Percentiles rank a stretch among this genome's conserved stretches.
Evolutionary conservation across 768 basidiomycete species (phyloP).

Genomic region (Hygrocybe punicea): DNA sequence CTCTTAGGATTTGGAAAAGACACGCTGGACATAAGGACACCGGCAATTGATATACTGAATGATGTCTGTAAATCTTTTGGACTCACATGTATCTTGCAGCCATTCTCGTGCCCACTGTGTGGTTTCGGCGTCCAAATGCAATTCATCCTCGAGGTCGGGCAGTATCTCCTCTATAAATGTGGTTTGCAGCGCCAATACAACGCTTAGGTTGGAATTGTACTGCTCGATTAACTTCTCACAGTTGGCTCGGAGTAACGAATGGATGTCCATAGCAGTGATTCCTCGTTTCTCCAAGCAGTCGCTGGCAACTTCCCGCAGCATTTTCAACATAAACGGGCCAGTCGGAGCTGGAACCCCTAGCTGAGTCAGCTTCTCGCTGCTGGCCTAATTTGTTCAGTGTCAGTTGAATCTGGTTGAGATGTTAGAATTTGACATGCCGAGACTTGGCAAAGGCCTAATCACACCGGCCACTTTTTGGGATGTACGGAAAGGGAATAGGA

Average conservation of each 20-base stretch:
- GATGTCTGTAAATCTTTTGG: slow-evolving; percentile 1
- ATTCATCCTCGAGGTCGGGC: slow-evolving; percentile 57
- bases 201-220: slow-evolving; percentile 48
- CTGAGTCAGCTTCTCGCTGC: no score
- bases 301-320: no score
- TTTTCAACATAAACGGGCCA: no score
- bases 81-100: slow-evolving; percentile 64
- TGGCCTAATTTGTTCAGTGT: no score
- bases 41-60: neutral
- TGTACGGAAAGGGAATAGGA: no score
- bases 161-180: slow-evolving; percentile 55
- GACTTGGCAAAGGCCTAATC: no score
- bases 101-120: slow-evolving; percentile 56
- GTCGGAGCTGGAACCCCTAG: no score
- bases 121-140: slow-evolving; percentile 46
- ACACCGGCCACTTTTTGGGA: no score
- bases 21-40: slow-evolving; percentile 16
- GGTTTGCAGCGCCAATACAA: slow-evolving; percentile 46
- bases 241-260: slow-evolving; percentile 44
- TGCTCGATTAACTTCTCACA: slow-evolving; percentile 46
- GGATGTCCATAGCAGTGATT: slow-evolving; percentile 42
- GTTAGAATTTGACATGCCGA: no score
- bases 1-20: slow-evolving; percentile 61
- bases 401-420: no score
- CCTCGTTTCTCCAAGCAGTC: no score